Evolutionary conservation across 73 alveolate genomes (phyloP).

Genomic region (Paramecium sexaurelia): DNA sequence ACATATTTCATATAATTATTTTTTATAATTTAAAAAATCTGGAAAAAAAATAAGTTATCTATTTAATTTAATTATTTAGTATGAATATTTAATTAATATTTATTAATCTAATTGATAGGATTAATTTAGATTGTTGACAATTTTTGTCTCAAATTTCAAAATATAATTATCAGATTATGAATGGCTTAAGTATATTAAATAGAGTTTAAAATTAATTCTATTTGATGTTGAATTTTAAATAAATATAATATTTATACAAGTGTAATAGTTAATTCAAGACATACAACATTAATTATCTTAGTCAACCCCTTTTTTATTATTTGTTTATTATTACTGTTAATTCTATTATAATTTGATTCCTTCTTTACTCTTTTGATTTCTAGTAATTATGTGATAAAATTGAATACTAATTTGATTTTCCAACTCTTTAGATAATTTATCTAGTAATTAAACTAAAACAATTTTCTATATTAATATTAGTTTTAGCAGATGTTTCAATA

Average conservation of each 20-base stretch:
- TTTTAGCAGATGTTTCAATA: slow-evolving; percentile 52
- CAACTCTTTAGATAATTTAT: slow-evolving; percentile 15
- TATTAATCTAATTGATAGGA: no score
- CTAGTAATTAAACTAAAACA: slow-evolving; percentile 40
- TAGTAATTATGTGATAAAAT: neutral
- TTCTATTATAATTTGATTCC: slow-evolving; percentile 49
- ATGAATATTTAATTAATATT: neutral
- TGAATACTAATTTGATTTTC: neutral
- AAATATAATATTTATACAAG: neutral
- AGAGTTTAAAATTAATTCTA: neutral
- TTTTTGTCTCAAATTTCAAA: neutral
- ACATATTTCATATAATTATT: neutral
- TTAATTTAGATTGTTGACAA: neutral
- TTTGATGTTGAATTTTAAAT: neutral
- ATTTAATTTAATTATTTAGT: neutral
- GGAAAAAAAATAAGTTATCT: neutral
- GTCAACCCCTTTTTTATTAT: neutral
- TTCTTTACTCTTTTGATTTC: neutral
- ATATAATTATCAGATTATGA: neutral
- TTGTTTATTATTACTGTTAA: neutral
- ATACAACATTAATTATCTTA: neutral
- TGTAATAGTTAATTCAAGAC: neutral
- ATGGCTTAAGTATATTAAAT: neutral
- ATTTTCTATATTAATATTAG: slow-evolving; percentile 29
- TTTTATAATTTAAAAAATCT: neutral